These are phyloP conservation scores for Auriscalpium orientale DNA, from an alignment of 768 basidiomycete species.

Conservation along the genomic window DNA sequence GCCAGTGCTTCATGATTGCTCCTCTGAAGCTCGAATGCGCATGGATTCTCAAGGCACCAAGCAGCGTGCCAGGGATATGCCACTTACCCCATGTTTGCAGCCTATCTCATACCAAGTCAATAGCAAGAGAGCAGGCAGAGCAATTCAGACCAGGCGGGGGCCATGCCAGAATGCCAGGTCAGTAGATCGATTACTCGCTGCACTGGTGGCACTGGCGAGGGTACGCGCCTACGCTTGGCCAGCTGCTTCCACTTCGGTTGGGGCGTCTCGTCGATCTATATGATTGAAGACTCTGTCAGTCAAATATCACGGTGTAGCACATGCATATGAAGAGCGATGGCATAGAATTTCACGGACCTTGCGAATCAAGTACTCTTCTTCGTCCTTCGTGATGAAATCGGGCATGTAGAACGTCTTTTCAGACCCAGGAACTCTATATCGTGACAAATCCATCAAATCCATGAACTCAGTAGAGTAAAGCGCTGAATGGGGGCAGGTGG, in stretches of 20 bases:
- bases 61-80: not conserved
- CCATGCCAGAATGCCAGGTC: no score
- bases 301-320: slow-evolving; percentile 4
- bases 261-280: slow-evolving; percentile 71
- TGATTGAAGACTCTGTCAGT: slow-evolving; percentile 1
- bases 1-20: no score
- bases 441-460: not conserved
- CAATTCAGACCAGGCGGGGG: no score
- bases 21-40: no score
- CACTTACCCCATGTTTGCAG: slow-evolving; percentile 65
- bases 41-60: not conserved
- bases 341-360: slow-evolving; percentile 45
- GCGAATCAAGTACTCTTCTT: slow-evolving; percentile 69
- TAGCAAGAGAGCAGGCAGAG: not conserved
- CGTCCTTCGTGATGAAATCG: slow-evolving; percentile 62
- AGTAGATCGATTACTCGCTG: no score
- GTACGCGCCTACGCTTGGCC: slow-evolving; percentile 56
- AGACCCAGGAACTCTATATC: slow-evolving; percentile 20
- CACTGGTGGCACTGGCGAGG: slow-evolving; percentile 1
- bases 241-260: slow-evolving; percentile 76
- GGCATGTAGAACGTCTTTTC: slow-evolving; percentile 61
- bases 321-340: not conserved
- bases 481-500: no score
- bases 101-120: slow-evolving; percentile 28
- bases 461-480: not conserved